phyloP scores from a whole-genome alignment of 495 filamentous ascomycete genomes.

The Chaetomium tenue region DNA sequence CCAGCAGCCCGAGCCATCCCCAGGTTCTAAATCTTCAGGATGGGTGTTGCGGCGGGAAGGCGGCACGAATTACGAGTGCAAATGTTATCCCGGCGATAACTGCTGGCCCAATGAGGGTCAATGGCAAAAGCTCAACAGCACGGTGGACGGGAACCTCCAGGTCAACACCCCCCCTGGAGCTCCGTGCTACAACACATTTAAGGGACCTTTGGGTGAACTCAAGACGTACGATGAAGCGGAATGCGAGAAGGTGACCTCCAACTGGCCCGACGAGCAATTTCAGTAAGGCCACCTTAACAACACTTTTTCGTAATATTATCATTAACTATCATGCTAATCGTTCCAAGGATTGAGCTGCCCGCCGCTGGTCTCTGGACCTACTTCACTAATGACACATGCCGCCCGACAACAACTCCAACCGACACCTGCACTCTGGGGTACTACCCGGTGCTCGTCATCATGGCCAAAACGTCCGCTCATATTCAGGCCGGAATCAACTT shows the following conservation, averaged over 20 bases:
- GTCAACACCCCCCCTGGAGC: constrained; percentile 43
- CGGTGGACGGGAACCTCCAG: constrained; percentile 41
- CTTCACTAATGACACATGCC: constrained; percentile 50
- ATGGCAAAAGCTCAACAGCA: constrained; percentile 41
- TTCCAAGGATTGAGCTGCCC: constrained; percentile 38
- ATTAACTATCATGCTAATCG: neutral
- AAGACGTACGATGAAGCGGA: constrained; percentile 41
- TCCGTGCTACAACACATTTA: constrained; percentile 43
- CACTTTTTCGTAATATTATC: too few species aligned
- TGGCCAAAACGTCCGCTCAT: constrained; percentile 45
- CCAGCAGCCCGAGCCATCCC: neutral
- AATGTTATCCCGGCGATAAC: constrained; percentile 42
- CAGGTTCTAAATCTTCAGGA: neutral
- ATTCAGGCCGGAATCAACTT: constrained; percentile 54
- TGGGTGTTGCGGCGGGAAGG: constrained; percentile 35
- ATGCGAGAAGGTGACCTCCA: constrained; percentile 37
- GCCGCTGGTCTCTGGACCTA: constrained; percentile 47
- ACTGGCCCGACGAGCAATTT: constrained; percentile 41
- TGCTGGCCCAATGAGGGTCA: constrained; percentile 44
- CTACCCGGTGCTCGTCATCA: constrained; percentile 56
- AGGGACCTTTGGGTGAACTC: constrained; percentile 41
- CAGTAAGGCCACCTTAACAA: constrained; percentile 28
- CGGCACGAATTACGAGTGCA: constrained; percentile 42
- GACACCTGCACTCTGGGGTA: constrained; percentile 58
- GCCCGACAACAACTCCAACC: constrained; percentile 42